These are phyloP conservation scores for Botrytis hyacinthi DNA, from an alignment of 2,329 filamentous ascomycete species.

Conservation along the genomic window DNA sequence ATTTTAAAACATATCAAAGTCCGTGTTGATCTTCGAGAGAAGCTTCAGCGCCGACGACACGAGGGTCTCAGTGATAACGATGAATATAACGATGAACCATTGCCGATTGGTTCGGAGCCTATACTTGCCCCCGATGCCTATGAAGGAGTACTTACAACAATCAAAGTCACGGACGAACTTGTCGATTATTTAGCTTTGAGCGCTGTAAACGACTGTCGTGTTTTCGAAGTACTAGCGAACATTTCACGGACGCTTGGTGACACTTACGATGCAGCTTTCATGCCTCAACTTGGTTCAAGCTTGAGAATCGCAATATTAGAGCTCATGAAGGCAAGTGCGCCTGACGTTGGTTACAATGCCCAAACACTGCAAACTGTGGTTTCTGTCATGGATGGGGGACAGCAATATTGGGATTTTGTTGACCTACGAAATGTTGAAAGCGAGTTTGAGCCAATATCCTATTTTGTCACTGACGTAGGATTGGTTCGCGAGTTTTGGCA, in stretches of 20 bases:
- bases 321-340: conserved; percentile 36
- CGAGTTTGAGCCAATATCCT: conserved; percentile 45
- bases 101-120: conserved; percentile 46
- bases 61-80: conserved; percentile 16
- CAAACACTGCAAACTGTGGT: conserved; percentile 39
- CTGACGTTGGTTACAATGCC: conserved; percentile 38
- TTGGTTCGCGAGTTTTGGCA: conserved; percentile 51
- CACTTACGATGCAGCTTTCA: conserved; percentile 41
- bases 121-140: conserved; percentile 30
- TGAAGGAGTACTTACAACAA: conserved; percentile 48
- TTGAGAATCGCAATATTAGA: conserved; percentile 40
- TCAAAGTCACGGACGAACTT: conserved; percentile 42
- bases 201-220: conserved; percentile 46
- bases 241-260: conserved; percentile 46
- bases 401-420: conserved; percentile 38
- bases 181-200: conserved; percentile 47
- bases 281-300: conserved; percentile 38
- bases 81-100: conserved; percentile 51
- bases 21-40: conserved; percentile 17
- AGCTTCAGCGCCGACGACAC: conserved; percentile 15
- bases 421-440: conserved; percentile 42
- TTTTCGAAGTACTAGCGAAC: conserved; percentile 48
- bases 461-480: conserved; percentile 46
- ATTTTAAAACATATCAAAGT: conserved; percentile 63
- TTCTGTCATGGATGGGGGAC: conserved; percentile 33